Evolutionary conservation across 129 eudicot species (phyloP).

Genomic region (Calendula officinalis): DNA sequence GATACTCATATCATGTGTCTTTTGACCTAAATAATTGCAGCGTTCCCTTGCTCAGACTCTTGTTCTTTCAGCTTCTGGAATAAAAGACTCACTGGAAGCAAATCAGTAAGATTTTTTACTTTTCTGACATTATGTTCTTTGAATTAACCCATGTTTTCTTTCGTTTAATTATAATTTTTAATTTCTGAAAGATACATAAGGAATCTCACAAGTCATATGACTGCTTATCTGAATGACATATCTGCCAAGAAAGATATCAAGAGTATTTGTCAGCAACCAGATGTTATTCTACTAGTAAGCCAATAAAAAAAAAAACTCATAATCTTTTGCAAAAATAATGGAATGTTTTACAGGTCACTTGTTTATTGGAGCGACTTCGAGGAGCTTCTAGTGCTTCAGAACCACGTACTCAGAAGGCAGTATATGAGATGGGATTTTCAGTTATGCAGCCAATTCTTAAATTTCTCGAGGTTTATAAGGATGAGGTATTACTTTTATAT

Average conservation of each 20-base stretch:
- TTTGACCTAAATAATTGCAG: constrained; percentile 43
- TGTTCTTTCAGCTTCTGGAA: constrained; percentile 80
- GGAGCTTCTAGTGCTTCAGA: constrained; percentile 95
- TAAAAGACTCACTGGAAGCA: constrained; percentile 49
- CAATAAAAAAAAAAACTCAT: neutral
- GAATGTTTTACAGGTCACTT: constrained; percentile 55
- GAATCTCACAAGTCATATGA: constrained; percentile 69
- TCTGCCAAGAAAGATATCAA: constrained; percentile 73
- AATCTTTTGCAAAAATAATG: constrained; percentile 4
- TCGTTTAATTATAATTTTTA: constrained; percentile 14
- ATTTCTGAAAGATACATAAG: constrained; percentile 56
- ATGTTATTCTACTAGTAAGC: constrained; percentile 70
- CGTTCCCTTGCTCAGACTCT: constrained; percentile 92
- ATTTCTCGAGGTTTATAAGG: constrained; percentile 74
- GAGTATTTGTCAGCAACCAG: constrained; percentile 72
- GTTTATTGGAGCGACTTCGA: constrained; percentile 91
- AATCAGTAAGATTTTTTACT: constrained; percentile 53
- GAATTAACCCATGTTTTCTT: constrained; percentile 9
- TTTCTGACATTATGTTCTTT: neutral
- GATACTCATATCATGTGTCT: neutral
- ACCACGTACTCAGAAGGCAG: constrained; percentile 82
- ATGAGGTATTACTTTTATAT: constrained; percentile 56
- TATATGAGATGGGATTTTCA: constrained; percentile 86
- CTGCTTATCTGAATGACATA: constrained; percentile 62
- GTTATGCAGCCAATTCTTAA: constrained; percentile 71